Evolutionary conservation across 306 rosid genomes (phyloP), one percentile per base, ranked within the genome.

Genomic region (Alnus glutinosa): DNA sequence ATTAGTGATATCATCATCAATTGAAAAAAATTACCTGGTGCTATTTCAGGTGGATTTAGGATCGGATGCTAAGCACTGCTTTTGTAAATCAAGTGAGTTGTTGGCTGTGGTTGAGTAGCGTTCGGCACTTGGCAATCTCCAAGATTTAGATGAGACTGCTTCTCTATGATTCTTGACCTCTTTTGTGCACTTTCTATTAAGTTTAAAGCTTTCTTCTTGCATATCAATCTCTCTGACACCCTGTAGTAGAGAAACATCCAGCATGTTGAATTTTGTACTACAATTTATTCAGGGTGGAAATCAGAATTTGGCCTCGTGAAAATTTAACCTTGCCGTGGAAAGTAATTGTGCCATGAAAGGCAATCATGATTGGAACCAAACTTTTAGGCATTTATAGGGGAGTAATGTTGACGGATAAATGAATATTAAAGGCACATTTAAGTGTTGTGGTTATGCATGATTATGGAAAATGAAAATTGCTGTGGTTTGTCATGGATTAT

Each of bases 1-100:
- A 5, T 10, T 19, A 13, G 11, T 58, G 15, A 9, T 58, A 74
- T 42, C 68, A 63, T 34, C 59, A 42, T 19, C 5, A 69, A 73
- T 30, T 10, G 48, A 77, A 37, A 30, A 8, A 58, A 46, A 4
- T 39, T 69, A 48, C 0, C 16, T 34, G 51, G 72, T 59, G 83
- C 7, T 7, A 64, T 70, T 42, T 83, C 94, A 95, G 99, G 99
- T 95, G 88, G 98, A 95, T 85, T 84, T 95, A 89, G 99, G 99
- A 58, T 79, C 86, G 32, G 92, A 89, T 71, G 86, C 80, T 37
- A 91, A 87, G 82, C 98, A 91, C 74, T 90, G 95, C 87, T 95
- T 95, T 90, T 89, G 94, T 77, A 95, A 88, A 84, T 89, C 90
- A 68, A 86, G 94, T 68, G 99, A 95, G 58, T 83, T 95, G 36